These are phyloP conservation scores for Byssochlamys sp. DNA, from an alignment of 2,329 filamentous ascomycete genomes.

Conservation along the genomic window DNA sequence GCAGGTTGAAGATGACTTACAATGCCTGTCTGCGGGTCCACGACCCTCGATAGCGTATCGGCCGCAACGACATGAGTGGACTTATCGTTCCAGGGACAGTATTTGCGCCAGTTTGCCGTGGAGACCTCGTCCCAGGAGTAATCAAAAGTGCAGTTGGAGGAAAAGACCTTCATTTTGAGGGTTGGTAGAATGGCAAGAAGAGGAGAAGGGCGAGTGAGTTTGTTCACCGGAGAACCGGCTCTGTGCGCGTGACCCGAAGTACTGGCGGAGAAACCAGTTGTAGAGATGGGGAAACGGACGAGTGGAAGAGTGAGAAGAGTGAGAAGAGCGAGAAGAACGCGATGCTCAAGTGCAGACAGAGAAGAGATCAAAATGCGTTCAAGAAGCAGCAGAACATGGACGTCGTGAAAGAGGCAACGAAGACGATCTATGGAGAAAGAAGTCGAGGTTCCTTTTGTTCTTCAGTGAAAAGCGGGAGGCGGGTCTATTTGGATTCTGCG, in stretches of 20 bases:
- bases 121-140: constrained; percentile 99
- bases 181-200: background rate
- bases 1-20: constrained; percentile 37
- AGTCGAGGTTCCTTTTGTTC: background rate
- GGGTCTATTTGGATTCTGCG: background rate
- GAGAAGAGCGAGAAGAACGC: background rate
- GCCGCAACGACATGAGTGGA: constrained; percentile 93
- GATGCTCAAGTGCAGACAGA: background rate
- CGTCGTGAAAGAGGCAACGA: background rate
- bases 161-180: constrained; percentile 81
- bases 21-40: constrained; percentile 57
- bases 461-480: background rate
- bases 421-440: background rate
- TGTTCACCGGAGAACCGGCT: background rate
- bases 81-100: constrained; percentile 97
- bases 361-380: background rate
- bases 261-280: background rate
- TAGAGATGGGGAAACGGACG: background rate
- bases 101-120: constrained; percentile 95
- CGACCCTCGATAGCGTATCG: constrained; percentile 70
- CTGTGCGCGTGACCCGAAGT: background rate
- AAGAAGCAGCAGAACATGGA: background rate
- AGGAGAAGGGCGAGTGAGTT: background rate
- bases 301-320: background rate
- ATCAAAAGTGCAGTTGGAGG: constrained; percentile 78